Evolutionary conservation across 495 filamentous ascomycete species (phyloP).

Genomic region (Bryoglossum gracile): DNA sequence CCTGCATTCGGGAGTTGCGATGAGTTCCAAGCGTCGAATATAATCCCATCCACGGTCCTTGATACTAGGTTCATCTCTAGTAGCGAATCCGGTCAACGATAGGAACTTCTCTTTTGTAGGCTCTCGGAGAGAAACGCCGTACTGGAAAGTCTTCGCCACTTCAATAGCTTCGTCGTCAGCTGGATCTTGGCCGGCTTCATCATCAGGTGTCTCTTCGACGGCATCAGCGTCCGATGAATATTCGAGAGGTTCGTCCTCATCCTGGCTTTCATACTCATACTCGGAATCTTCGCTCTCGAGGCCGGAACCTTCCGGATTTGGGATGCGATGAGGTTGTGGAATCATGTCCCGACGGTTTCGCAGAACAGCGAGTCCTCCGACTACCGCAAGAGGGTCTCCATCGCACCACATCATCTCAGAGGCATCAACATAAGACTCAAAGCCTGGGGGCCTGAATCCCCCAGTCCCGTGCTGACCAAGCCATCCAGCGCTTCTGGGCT

Average conservation of each 20-base stretch:
- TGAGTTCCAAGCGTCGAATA: conserved; percentile 16
- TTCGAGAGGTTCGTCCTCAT: background rate
- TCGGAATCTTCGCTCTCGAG: conserved; percentile 18
- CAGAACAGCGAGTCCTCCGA: too few relatives aligned
- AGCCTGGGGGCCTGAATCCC: background rate
- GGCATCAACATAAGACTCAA: too few relatives aligned
- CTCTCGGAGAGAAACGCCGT: too few relatives aligned
- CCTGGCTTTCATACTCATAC: conserved; percentile 9
- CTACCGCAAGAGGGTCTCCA: too few relatives aligned
- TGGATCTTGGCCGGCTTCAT: background rate
- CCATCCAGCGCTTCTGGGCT: background rate
- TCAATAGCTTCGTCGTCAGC: background rate
- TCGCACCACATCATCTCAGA: too few relatives aligned
- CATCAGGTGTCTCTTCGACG: background rate
- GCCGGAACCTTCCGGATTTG: background rate
- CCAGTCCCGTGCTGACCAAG: background rate
- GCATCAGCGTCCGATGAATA: background rate
- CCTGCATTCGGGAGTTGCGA: conserved; percentile 18
- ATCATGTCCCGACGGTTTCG: background rate
- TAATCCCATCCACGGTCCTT: background rate
- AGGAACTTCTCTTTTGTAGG: too few relatives aligned
- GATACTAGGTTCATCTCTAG: background rate
- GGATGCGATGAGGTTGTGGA: background rate
- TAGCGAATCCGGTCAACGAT: too few relatives aligned
- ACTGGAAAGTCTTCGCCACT: too few relatives aligned